Evolutionary conservation across 805 yeast genomes (phyloP).

Genomic region (Monosporozyma aerobia): DNA sequence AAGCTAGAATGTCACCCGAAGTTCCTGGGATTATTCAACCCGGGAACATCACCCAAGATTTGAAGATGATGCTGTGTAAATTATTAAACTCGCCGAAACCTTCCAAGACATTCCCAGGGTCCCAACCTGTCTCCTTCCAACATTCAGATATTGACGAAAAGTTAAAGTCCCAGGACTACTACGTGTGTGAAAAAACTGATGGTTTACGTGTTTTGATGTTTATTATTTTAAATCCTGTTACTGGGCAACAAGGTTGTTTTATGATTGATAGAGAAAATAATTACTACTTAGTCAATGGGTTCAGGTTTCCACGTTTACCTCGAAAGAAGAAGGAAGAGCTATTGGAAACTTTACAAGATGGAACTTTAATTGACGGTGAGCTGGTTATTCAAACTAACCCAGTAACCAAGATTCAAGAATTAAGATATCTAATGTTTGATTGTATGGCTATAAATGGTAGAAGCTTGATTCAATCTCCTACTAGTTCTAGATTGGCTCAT

Average conservation of each 20-base stretch:
- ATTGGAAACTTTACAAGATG: constrained; percentile 57
- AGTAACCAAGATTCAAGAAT: constrained; percentile 46
- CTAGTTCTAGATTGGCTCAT: constrained; percentile 80
- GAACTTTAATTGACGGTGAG: constrained; percentile 91
- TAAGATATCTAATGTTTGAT: constrained; percentile 83
- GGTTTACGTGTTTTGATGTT: constrained; percentile 81
- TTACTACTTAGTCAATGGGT: constrained; percentile 67
- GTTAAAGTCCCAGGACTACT: constrained; percentile 64
- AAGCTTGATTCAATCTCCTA: constrained; percentile 55
- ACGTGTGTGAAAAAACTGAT: constrained; percentile 93
- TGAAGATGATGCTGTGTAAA: constrained; percentile 59
- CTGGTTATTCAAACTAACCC: constrained; percentile 63
- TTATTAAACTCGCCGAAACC: constrained; percentile 47
- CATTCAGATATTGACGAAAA: constrained; percentile 58
- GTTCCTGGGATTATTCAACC: constrained; percentile 82
- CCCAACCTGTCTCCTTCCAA: constrained; percentile 91
- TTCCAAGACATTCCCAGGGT: constrained; percentile 61
- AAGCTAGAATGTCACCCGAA: constrained; percentile 53
- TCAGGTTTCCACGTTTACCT: constrained; percentile 67
- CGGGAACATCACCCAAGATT: constrained; percentile 55
- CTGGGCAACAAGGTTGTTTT: constrained; percentile 80
- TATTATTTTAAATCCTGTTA: constrained; percentile 51
- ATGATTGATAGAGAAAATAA: constrained; percentile 84
- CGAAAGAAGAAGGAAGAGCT: constrained; percentile 25
- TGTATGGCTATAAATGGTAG: constrained; percentile 77